Percentiles rank a stretch among this genome's conserved stretches.
Evolutionary conservation across 2,329 filamentous ascomycete genomes (phyloP).

Genomic region (Aspergillus sp.): DNA sequence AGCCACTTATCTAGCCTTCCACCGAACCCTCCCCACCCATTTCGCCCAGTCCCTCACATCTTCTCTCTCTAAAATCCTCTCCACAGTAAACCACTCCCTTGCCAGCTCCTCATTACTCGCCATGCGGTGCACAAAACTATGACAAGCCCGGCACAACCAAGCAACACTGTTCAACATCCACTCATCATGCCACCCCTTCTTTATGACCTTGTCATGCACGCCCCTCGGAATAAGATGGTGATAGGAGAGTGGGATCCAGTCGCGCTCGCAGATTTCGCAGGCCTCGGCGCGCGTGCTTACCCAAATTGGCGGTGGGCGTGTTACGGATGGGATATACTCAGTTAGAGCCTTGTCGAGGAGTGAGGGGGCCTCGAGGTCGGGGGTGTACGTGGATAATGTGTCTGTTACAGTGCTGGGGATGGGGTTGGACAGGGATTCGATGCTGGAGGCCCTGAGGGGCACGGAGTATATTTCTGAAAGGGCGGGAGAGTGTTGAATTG

Average conservation of each 20-base stretch:
- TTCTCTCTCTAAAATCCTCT: constrained; percentile 66
- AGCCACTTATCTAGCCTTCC: constrained; percentile 59
- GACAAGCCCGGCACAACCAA: constrained; percentile 82
- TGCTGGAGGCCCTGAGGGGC: constrained; percentile 54
- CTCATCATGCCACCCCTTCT: constrained; percentile 74
- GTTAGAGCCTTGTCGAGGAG: constrained; percentile 66
- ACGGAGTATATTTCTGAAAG: constrained; percentile 58
- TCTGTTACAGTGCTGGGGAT: constrained; percentile 64
- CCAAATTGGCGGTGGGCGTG: constrained; percentile 64
- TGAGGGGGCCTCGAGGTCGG: constrained; percentile 42
- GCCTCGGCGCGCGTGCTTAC: constrained; percentile 54
- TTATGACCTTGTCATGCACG: constrained; percentile 73
- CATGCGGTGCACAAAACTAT: constrained; percentile 76
- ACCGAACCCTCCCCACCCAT: constrained; percentile 73
- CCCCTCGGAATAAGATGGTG: constrained; percentile 82
- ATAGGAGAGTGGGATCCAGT: constrained; percentile 75
- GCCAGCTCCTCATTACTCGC: constrained; percentile 77
- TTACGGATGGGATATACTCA: constrained; percentile 59
- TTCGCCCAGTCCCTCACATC: constrained; percentile 69
- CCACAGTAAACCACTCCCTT: constrained; percentile 69
- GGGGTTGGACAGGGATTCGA: constrained; percentile 52
- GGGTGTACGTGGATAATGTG: constrained; percentile 63
- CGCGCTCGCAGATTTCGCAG: constrained; percentile 76
- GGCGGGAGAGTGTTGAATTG: constrained; percentile 49
- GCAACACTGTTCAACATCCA: constrained; percentile 77